phyloP scores from a whole-genome alignment of 2,329 filamentous ascomycete genomes.

The Colletotrichum australisinense region DNA sequence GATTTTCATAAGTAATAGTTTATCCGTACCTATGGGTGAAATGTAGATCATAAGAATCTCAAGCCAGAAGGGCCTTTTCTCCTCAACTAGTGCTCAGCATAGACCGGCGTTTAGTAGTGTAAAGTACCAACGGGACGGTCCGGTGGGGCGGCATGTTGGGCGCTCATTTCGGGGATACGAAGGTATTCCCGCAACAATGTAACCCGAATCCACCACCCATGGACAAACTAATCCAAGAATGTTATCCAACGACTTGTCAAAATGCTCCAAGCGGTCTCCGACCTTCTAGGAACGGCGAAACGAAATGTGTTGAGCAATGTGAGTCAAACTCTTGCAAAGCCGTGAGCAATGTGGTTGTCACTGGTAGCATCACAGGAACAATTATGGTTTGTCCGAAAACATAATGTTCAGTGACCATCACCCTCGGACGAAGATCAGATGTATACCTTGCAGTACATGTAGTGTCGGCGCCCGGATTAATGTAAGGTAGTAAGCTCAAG shows the following conservation, averaged over 20 bases:
- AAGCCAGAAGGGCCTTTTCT: background rate
- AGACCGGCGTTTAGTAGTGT: background rate
- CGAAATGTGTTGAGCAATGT: background rate
- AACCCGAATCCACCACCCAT: background rate
- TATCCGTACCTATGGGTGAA: no score
- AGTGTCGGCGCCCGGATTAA: no score
- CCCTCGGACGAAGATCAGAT: no score
- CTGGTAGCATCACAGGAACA: no score
- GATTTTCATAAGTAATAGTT: no score
- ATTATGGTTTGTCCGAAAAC: no score
- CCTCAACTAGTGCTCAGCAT: background rate
- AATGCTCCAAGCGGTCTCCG: background rate
- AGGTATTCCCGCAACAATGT: background rate
- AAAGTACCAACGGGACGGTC: background rate
- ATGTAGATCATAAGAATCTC: background rate
- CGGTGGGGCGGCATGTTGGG: background rate
- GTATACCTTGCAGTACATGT: no score
- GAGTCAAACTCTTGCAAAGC: no score
- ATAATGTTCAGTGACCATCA: no score
- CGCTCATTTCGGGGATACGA: background rate
- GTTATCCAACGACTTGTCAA: background rate
- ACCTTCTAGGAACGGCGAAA: background rate
- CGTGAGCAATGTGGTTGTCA: no score
- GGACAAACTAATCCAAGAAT: background rate
- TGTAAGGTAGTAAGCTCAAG: no score